A percentile compares a stretch with the other conserved stretches of the same genome.
Evolutionary conservation across 2,329 filamentous ascomycete genomes (phyloP).

Genomic region (Cadophora sp.): DNA sequence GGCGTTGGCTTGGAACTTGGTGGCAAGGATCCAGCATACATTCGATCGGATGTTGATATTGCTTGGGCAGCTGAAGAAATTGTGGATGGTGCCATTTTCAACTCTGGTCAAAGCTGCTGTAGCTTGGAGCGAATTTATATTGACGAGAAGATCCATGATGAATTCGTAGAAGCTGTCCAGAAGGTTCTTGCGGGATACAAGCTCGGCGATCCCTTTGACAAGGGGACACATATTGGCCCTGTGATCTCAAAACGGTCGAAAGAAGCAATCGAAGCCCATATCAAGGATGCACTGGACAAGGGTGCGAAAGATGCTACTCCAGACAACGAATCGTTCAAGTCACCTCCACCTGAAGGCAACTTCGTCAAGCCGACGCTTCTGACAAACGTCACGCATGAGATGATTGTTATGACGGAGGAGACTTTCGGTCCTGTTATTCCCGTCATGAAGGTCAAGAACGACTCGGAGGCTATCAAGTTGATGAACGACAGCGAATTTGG

Average conservation of each 20-base stretch:
- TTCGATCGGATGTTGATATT: constrained; percentile 84
- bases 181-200: constrained; percentile 82
- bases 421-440: constrained; percentile 94
- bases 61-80: constrained; percentile 94
- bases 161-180: constrained; percentile 80
- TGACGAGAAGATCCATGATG: constrained; percentile 81
- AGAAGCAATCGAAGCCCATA: constrained; percentile 77
- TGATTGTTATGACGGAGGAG: constrained; percentile 91
- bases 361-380: constrained; percentile 88
- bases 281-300: constrained; percentile 82
- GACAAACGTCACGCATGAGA: constrained; percentile 78
- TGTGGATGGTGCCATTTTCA: constrained; percentile 95
- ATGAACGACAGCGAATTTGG: constrained; percentile 98
- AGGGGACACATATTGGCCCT: constrained; percentile 82
- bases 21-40: constrained; percentile 93
- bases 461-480: constrained; percentile 79
- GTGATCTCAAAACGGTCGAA: constrained; percentile 84
- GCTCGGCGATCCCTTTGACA: constrained; percentile 85
- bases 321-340: constrained; percentile 77
- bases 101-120: constrained; percentile 98
- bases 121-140: constrained; percentile 93
- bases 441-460: constrained; percentile 82
- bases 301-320: constrained; percentile 88
- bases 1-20: constrained; percentile 90
- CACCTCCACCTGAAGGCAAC: constrained; percentile 79